phyloP scores from a whole-genome alignment of 306 rosid species.

The Gastrolobium bilobum region DNA sequence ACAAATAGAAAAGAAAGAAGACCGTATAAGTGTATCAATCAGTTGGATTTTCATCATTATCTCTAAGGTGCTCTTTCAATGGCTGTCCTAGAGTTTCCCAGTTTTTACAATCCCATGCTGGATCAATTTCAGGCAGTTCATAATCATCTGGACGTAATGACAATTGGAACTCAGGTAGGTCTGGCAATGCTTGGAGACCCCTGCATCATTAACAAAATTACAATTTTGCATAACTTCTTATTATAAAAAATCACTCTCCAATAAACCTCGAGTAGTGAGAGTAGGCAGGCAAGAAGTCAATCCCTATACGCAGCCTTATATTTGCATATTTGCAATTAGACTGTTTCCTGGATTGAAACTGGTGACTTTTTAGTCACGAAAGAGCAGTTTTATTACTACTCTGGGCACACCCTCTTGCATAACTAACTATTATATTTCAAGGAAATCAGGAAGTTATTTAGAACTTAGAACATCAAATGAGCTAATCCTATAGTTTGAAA shows the following conservation, averaged over 20 bases:
- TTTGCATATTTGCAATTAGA: too few species aligned
- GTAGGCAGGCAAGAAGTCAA: too few species aligned
- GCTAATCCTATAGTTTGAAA: not conserved
- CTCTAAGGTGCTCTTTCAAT: constrained; percentile 80
- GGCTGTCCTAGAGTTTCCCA: constrained; percentile 72
- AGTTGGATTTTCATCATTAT: constrained; percentile 65
- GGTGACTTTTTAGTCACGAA: too few species aligned
- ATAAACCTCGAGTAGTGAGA: too few species aligned
- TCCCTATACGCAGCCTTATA: too few species aligned
- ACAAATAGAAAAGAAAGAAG: constrained; percentile 37
- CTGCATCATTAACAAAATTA: constrained; percentile 57
- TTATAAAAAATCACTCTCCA: not conserved
- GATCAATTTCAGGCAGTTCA: constrained; percentile 73
- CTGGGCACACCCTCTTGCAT: not conserved
- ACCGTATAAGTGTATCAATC: constrained; percentile 44
- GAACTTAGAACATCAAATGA: constrained; percentile 18
- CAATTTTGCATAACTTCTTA: not conserved
- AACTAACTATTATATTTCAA: constrained; percentile 11
- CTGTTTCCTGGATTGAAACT: too few species aligned
- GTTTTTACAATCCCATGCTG: constrained; percentile 74
- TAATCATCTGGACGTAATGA: constrained; percentile 88
- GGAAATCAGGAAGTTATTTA: not conserved
- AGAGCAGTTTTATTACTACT: too few species aligned
- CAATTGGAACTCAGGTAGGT: constrained; percentile 88
- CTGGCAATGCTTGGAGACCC: constrained; percentile 81